Percentiles rank a stretch among this genome's conserved stretches.
These are phyloP conservation scores for Nemania serpens DNA, from an alignment of 2,329 filamentous ascomycete species.

Conservation along the genomic window DNA sequence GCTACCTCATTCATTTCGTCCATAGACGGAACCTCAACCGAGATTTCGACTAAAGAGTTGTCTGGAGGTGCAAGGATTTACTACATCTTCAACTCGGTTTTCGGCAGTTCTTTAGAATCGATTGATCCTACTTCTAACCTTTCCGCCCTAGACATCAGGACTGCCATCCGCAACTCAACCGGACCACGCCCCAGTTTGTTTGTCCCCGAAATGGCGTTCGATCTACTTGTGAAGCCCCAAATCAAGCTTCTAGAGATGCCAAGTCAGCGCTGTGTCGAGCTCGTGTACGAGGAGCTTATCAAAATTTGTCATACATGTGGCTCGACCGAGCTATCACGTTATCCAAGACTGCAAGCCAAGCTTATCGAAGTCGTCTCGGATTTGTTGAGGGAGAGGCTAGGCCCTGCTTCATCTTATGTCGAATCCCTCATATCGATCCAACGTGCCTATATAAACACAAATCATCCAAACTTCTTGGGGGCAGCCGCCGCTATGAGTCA, in stretches of 20 bases:
- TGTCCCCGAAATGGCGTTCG: conserved; percentile 96
- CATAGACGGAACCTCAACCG: conserved; percentile 96
- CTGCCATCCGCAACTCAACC: conserved; percentile 96
- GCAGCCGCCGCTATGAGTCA: conserved; percentile 97
- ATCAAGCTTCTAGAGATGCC: conserved; percentile 96
- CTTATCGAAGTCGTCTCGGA: conserved; percentile 98
- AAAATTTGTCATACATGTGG: conserved; percentile 99
- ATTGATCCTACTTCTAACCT: conserved; percentile 97
- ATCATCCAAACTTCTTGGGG: conserved; percentile 97
- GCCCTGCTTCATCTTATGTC: conserved; percentile 87
- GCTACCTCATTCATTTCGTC: conserved; percentile 97
- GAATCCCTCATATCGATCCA: conserved; percentile 98
- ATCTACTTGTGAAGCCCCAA: conserved; percentile 95
- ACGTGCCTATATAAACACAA: conserved; percentile 98
- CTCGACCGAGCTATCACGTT: conserved; percentile 88
- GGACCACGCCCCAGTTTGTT: conserved; percentile 94
- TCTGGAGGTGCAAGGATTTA: conserved; percentile 95
- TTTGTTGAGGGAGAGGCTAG: conserved; percentile 86
- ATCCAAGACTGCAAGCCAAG: conserved; percentile 91
- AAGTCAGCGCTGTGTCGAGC: conserved; percentile 93
- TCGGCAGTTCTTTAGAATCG: conserved; percentile 92
- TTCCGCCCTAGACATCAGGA: conserved; percentile 91
- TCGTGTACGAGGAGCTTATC: conserved; percentile 98
- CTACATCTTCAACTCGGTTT: conserved; percentile 99
- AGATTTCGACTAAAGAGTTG: conserved; percentile 97